Evolutionary conservation across 148 eudicot species (phyloP).

Genomic region (Cornus suecica): DNA sequence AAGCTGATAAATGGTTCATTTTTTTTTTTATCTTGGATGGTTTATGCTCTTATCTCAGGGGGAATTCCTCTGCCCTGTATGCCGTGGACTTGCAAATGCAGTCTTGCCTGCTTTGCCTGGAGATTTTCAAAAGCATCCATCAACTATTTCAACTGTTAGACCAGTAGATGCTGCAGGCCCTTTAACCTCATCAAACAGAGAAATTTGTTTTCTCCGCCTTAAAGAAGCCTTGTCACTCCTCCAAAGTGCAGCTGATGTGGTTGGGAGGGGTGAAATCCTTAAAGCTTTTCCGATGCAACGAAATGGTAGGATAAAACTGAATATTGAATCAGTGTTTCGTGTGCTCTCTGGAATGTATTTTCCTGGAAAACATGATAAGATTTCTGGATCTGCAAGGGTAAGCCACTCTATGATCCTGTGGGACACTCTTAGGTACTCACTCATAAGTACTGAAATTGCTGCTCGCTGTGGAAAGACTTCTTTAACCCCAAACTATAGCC

Average conservation of each 20-base stretch:
- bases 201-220: slow-evolving; percentile 36
- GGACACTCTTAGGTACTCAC: slow-evolving; percentile 89
- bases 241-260: slow-evolving; percentile 56
- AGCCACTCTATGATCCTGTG: slow-evolving; percentile 74
- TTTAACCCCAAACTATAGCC: slow-evolving; percentile 41
- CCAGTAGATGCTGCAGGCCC: slow-evolving; percentile 25
- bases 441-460: slow-evolving; percentile 87
- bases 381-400: slow-evolving; percentile 55
- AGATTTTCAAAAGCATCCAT: slow-evolving; percentile 34
- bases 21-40: slow-evolving; percentile 8
- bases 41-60: slow-evolving; percentile 47
- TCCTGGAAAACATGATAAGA: slow-evolving; percentile 49
- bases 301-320: slow-evolving; percentile 36
- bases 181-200: slow-evolving; percentile 18
- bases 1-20: slow-evolving; percentile 7
- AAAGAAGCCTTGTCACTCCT: slow-evolving; percentile 53
- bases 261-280: slow-evolving; percentile 50
- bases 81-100: slow-evolving; percentile 92
- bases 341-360: slow-evolving; percentile 67
- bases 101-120: slow-evolving; percentile 62
- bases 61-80: slow-evolving; percentile 92
- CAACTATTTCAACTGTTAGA: slow-evolving; percentile 16
- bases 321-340: slow-evolving; percentile 57
- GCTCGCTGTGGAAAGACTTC: slow-evolving; percentile 58
- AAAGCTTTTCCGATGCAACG: slow-evolving; percentile 47